Conservation (phyloP, 306 rosid species). For the Comarum palustre region DNA sequence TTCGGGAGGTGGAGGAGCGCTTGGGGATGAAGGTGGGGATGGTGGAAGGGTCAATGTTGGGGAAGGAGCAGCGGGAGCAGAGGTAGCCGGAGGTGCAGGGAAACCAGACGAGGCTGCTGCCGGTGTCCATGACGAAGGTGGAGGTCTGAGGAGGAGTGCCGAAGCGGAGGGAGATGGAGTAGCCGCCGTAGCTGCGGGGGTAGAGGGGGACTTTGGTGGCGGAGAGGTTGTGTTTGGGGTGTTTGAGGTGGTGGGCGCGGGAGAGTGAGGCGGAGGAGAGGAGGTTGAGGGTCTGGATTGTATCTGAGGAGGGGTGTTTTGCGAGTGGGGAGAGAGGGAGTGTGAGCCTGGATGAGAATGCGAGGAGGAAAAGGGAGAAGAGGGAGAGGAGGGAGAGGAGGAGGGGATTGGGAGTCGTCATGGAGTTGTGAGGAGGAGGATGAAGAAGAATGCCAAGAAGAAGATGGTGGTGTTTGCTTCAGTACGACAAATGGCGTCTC, state of each 20-base stretch:
- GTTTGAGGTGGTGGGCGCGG: slow-evolving; percentile 73
- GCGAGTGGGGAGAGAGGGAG: slow-evolving; percentile 45
- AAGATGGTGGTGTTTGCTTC: not conserved
- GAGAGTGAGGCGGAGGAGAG: slow-evolving; percentile 53
- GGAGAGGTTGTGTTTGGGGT: slow-evolving; percentile 25
- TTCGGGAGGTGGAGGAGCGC: slow-evolving; percentile 48
- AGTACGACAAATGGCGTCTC: not conserved
- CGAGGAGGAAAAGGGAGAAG: slow-evolving; percentile 28
- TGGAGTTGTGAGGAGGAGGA: slow-evolving; percentile 4
- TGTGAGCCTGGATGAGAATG: slow-evolving; percentile 31
- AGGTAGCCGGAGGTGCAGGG: slow-evolving; percentile 76
- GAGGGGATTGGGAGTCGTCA: slow-evolving; percentile 22
- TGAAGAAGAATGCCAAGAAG: not conserved
- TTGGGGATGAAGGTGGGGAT: slow-evolving; percentile 62
- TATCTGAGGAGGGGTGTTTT: slow-evolving; percentile 45
- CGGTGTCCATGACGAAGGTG: slow-evolving; percentile 69
- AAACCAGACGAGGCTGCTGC: slow-evolving; percentile 84
- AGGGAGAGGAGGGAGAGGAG: slow-evolving; percentile 27
- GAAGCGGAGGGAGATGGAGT: slow-evolving; percentile 61
- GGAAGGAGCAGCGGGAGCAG: slow-evolving; percentile 66
- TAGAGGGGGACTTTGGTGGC: slow-evolving; percentile 26
- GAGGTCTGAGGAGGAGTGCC: slow-evolving; percentile 75
- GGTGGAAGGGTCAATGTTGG: slow-evolving; percentile 42
- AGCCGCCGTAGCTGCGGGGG: slow-evolving; percentile 72
- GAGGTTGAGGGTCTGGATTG: slow-evolving; percentile 37